Percentiles rank a stretch among this genome's conserved stretches.
These are phyloP conservation scores for Neopestalotiopsis sp. DNA, from an alignment of 2,329 filamentous ascomycete species.

Conservation along the genomic window DNA sequence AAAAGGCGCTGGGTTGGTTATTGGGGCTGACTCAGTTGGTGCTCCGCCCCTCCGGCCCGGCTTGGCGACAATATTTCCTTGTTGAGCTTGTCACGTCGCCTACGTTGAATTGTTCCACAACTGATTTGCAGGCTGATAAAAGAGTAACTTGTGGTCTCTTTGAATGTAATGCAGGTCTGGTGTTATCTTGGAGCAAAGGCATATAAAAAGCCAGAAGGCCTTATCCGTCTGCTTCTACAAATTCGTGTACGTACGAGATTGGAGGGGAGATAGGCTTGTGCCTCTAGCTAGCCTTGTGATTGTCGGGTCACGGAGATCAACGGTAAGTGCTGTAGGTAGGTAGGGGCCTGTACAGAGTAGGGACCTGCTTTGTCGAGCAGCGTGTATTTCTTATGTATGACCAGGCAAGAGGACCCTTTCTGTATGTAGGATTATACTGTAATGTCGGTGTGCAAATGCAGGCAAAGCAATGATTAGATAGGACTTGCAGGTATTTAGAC, in stretches of 20 bases:
- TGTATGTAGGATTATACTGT: background rate
- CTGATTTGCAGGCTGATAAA: background rate
- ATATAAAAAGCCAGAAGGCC: background rate
- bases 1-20: background rate
- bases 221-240: background rate
- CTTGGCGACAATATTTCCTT: slow-evolving; percentile 4
- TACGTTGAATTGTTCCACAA: background rate
- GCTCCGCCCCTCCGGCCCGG: background rate
- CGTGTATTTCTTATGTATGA: background rate
- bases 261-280: background rate
- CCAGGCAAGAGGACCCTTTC: background rate
- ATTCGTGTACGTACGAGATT: background rate
- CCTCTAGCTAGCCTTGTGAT: background rate
- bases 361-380: background rate
- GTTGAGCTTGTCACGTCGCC: background rate
- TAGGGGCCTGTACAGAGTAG: background rate
- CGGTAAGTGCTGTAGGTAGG: background rate
- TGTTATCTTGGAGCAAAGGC: background rate
- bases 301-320: too few relatives aligned
- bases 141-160: too few relatives aligned
- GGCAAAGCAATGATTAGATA: background rate
- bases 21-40: background rate
- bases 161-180: background rate
- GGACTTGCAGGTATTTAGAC: background rate
- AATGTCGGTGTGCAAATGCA: background rate